phyloP scores from a whole-genome alignment of 768 basidiomycete genomes.

The Podaxis sp. region DNA sequence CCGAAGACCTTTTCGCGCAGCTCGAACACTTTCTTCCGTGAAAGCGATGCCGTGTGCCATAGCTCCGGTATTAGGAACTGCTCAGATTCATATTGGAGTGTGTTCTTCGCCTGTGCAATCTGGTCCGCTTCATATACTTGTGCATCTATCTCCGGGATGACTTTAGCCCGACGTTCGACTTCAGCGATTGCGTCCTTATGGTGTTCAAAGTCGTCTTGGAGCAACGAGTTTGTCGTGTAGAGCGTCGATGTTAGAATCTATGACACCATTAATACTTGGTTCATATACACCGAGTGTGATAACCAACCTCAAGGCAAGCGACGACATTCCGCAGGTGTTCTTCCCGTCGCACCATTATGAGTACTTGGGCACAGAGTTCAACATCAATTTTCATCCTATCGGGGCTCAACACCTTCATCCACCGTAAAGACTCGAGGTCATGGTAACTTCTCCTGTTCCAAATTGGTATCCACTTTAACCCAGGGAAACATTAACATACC shows the following conservation, averaged over 20 bases:
- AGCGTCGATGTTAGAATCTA: slow-evolving; percentile 52
- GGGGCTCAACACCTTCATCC: slow-evolving; percentile 41
- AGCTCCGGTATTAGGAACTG: slow-evolving; percentile 64
- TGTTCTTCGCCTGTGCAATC: slow-evolving; percentile 56
- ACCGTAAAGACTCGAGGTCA: slow-evolving; percentile 47
- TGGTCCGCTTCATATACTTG: slow-evolving; percentile 47
- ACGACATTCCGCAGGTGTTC: slow-evolving; percentile 63
- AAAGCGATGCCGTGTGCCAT: slow-evolving; percentile 59
- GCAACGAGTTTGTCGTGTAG: slow-evolving; percentile 46
- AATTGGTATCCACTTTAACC: slow-evolving; percentile 1
- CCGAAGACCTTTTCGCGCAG: slow-evolving; percentile 70
- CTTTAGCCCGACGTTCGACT: slow-evolving; percentile 41
- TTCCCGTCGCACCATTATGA: slow-evolving; percentile 66
- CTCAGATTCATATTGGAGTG: slow-evolving; percentile 66
- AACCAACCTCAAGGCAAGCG: slow-evolving; percentile 48
- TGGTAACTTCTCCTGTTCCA: slow-evolving; percentile 55
- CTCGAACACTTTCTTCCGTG: slow-evolving; percentile 58
- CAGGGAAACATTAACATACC: slow-evolving; percentile 20
- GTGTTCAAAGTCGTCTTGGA: slow-evolving; percentile 55
- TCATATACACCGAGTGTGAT: background rate
- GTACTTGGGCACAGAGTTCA: slow-evolving; percentile 68
- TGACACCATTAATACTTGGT: background rate
- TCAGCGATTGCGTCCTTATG: slow-evolving; percentile 44
- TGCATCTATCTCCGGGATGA: slow-evolving; percentile 47
- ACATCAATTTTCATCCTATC: slow-evolving; percentile 78